phyloP scores from a whole-genome alignment of 2,329 filamentous ascomycete species.

The Neocucurbitaria cava region DNA sequence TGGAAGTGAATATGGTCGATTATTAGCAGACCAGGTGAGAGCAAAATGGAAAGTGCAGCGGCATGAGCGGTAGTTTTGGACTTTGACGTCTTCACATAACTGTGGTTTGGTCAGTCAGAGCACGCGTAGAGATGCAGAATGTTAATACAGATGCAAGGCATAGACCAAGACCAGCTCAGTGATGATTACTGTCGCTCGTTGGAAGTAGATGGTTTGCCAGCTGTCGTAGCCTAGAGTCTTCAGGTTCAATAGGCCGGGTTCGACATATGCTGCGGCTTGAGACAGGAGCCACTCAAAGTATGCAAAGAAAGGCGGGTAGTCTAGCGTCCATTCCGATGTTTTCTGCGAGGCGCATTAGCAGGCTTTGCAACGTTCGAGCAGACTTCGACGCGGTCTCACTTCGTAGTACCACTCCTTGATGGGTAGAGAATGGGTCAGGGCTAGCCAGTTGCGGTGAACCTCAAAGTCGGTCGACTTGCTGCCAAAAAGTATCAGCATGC shows the following conservation, averaged over 20 bases:
- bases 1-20: conserved; percentile 99
- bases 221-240: conserved; percentile 85
- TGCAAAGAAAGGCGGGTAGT: conserved; percentile 98
- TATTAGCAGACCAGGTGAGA: conserved; percentile 92
- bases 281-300: conserved; percentile 95
- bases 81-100: conserved; percentile 77
- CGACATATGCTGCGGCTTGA: conserved; percentile 76
- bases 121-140: background rate
- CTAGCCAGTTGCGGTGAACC: conserved; percentile 98
- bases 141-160: conserved; percentile 74
- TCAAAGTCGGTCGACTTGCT: conserved; percentile 99
- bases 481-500: conserved; percentile 37
- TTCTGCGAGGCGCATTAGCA: conserved; percentile 58
- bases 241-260: conserved; percentile 82
- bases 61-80: conserved; percentile 82
- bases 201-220: conserved; percentile 94
- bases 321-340: conserved; percentile 98
- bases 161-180: conserved; percentile 85
- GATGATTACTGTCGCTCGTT: conserved; percentile 83
- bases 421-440: conserved; percentile 89
- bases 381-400: conserved; percentile 47
- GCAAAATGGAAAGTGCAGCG: conserved; percentile 83
- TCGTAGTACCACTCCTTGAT: conserved; percentile 94
- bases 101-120: conserved; percentile 45
- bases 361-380: background rate